Conservation (phyloP, 1,284 basidiomycete genomes). For the Hypsizygus ulmarius region DNA sequence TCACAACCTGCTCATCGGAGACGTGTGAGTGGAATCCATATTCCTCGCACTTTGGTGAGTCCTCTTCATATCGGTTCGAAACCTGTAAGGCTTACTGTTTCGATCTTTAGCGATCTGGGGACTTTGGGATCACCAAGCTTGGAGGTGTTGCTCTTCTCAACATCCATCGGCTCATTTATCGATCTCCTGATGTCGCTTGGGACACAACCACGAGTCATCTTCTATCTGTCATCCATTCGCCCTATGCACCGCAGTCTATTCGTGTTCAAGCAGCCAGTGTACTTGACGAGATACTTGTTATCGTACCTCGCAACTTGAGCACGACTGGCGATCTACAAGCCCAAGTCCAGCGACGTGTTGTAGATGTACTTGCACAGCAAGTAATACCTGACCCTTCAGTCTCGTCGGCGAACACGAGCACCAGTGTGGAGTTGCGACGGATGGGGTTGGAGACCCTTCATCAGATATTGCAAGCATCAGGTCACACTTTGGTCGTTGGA, state of each 20-base stretch:
- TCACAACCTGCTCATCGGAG: slow-evolving; percentile 55
- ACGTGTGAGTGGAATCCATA: slow-evolving; percentile 81
- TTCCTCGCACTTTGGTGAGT: slow-evolving; percentile 72
- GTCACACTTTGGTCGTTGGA: slow-evolving; percentile 86
- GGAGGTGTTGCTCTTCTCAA: slow-evolving; percentile 81
- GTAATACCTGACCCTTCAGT: slow-evolving; percentile 55
- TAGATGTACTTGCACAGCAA: slow-evolving; percentile 81
- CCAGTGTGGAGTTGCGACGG: slow-evolving; percentile 74
- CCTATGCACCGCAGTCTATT: slow-evolving; percentile 71
- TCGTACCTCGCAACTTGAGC: slow-evolving; percentile 67
- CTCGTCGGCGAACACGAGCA: slow-evolving; percentile 41
- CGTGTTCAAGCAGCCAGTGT: slow-evolving; percentile 87
- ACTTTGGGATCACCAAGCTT: slow-evolving; percentile 86
- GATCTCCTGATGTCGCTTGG: slow-evolving; percentile 85
- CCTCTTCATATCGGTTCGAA: slow-evolving; percentile 3
- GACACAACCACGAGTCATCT: slow-evolving; percentile 77
- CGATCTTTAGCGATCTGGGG: slow-evolving; percentile 58
- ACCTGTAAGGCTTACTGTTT: slow-evolving; percentile 1
- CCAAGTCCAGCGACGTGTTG: slow-evolving; percentile 76
- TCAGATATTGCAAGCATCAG: slow-evolving; percentile 86
- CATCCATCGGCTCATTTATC: slow-evolving; percentile 79
- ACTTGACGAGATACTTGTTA: slow-evolving; percentile 76
- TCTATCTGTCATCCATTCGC: slow-evolving; percentile 67
- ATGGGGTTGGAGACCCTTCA: slow-evolving; percentile 89
- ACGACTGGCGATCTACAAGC: slow-evolving; percentile 61